Evolutionary conservation across 1,139 yeast genomes (phyloP), one percentile per base, ranked within the genome.

Genomic region (Hyphopichia burtonii): DNA sequence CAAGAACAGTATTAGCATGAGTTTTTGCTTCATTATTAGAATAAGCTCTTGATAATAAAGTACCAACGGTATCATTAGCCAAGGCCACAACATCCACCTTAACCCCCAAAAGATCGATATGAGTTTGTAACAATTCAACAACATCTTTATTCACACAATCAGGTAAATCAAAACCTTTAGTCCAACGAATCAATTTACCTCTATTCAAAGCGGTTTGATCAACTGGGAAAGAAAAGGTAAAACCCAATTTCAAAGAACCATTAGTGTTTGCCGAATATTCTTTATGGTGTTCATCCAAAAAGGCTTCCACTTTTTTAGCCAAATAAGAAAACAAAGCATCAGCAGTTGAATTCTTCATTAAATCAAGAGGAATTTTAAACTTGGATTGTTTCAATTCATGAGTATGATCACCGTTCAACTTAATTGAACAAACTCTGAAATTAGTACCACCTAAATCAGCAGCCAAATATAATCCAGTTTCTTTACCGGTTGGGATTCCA

Each of bases 61-160:
- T 90, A 34, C 98, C 98, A 15, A 89, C 96, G 1, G 98, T 91
- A 60, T 91, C 98, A 60, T 91, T 91, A 36, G 96, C 94, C 48
- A 91, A 75, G 1, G 98, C 98, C 14, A 86, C 90, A 33, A 90
- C 86, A 36, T 75, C 71, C 18, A 91, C 94, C 31, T 87, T 86
- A 33, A 80, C 68, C 1, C 73, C 67, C 44, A 78, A 71, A 11
- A 55, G 59, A 54, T 86, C 84, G 43, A 91, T 58, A 46, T 86
- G 86, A 8, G 64, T 60, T 65, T 91, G 98, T 50, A 89, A 75
- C 40, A 82, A 64, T 39, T 71, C 71, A 40, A 88, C 94, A 36
- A 91, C 84, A 58, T 91, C 97, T 59, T 83, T 70, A 41, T 88
- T 94, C 33, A 91, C 87, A 35, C 88, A 81, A 54, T 91, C 97